Evolutionary conservation across 73 alveolate species (phyloP).

Genomic region (Paramecium biaurelia): DNA sequence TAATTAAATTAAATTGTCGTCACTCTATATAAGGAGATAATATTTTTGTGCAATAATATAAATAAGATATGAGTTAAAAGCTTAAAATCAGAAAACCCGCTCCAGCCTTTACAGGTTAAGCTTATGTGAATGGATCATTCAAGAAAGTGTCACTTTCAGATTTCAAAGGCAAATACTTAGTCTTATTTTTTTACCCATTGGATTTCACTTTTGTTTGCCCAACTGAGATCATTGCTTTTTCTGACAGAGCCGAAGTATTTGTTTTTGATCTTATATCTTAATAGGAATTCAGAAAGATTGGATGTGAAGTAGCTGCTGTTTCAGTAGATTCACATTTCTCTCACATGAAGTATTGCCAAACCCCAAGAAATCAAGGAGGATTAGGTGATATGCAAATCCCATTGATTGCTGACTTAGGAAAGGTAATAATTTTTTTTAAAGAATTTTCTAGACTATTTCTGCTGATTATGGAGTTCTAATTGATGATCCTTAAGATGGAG

Average conservation of each 20-base stretch:
- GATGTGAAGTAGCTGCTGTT: slow-evolving; percentile 82
- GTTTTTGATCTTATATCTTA: background rate
- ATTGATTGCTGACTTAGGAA: slow-evolving; percentile 86
- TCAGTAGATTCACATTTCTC: slow-evolving; percentile 85
- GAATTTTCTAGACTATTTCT: slow-evolving; percentile 61
- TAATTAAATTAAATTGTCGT: background rate
- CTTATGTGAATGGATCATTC: slow-evolving; percentile 67
- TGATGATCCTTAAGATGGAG: slow-evolving; percentile 72
- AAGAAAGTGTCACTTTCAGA: slow-evolving; percentile 61
- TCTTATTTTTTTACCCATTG: slow-evolving; percentile 92
- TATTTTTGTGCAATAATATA: background rate
- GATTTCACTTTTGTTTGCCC: slow-evolving; percentile 98
- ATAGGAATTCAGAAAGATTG: slow-evolving; percentile 82
- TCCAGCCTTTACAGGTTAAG: slow-evolving; percentile 66
- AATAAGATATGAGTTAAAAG: background rate
- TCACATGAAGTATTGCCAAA: slow-evolving; percentile 87
- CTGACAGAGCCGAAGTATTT: slow-evolving; percentile 80
- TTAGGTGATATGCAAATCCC: slow-evolving; percentile 92
- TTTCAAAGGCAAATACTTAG: background rate
- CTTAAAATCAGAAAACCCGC: slow-evolving; percentile 66
- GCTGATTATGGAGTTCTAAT: slow-evolving; percentile 86
- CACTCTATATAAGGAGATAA: background rate
- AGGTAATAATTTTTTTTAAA: background rate
- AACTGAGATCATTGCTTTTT: slow-evolving; percentile 78
- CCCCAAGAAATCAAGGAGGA: slow-evolving; percentile 93